Evolutionary conservation across 768 basidiomycete genomes (phyloP).

Genomic region (Boletus barrowsii): DNA sequence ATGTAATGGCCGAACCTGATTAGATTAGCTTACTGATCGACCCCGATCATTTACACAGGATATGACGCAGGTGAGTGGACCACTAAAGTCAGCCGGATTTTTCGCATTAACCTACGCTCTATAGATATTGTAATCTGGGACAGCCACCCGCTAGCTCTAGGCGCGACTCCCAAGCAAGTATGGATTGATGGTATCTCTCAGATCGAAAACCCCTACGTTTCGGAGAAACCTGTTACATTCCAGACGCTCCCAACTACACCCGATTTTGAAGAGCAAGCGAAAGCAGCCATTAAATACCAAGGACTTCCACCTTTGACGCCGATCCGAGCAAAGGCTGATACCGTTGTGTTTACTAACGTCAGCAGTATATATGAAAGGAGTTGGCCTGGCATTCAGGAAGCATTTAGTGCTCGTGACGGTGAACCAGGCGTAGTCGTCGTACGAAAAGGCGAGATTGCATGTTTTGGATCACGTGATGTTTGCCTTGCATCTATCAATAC

Average conservation of each 20-base stretch:
- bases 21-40: not conserved
- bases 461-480: conserved; percentile 39
- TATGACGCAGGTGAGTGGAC: conserved; percentile 60
- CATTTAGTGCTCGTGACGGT: conserved; percentile 10
- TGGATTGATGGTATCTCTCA: conserved; percentile 86
- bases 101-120: not conserved
- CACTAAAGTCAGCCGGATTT: not conserved
- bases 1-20: not conserved
- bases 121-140: conserved; percentile 75
- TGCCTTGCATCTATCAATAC: conserved; percentile 21
- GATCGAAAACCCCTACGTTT: conserved; percentile 42
- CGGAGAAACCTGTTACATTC: conserved; percentile 50
- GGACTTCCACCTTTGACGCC: conserved; percentile 67
- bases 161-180: conserved; percentile 77
- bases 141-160: conserved; percentile 72
- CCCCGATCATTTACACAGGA: conserved; percentile 34
- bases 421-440: conserved; percentile 47
- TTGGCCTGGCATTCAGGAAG: conserved; percentile 22
- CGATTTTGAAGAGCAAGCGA: conserved; percentile 61
- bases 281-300: conserved; percentile 57
- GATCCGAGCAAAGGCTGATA: conserved; percentile 33
- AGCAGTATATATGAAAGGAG: conserved; percentile 43
- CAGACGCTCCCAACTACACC: conserved; percentile 56
- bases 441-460: conserved; percentile 50
- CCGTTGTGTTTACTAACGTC: conserved; percentile 66